Percentiles rank a stretch among this genome's conserved stretches.
Evolutionary conservation across 441 rosid genomes (phyloP).

Genomic region (Hura crepitans): DNA sequence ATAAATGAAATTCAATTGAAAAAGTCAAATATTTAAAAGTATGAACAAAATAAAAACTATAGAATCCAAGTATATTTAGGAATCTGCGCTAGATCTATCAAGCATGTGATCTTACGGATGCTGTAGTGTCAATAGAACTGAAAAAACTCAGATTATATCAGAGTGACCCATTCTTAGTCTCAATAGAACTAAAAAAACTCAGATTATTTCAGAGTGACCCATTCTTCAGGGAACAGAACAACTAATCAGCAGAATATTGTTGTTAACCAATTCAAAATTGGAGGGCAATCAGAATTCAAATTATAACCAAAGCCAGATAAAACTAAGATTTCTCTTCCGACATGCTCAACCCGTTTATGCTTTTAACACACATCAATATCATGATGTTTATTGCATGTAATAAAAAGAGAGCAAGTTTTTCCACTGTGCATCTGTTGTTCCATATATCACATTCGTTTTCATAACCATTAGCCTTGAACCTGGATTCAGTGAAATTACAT

Average conservation of each 20-base stretch:
- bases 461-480: no score
- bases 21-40: background rate
- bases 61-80: background rate
- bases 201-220: background rate
- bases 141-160: no score
- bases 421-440: no score
- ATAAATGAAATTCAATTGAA: slow-evolving; percentile 19
- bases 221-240: background rate
- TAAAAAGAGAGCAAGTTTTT: no score
- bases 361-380: background rate
- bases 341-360: background rate
- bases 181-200: background rate
- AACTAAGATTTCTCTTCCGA: background rate
- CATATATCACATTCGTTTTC: no score
- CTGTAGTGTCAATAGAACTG: no score
- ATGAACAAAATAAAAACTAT: slow-evolving; percentile 5
- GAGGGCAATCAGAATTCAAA: background rate
- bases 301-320: background rate
- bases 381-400: background rate
- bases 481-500: no score
- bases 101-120: no score
- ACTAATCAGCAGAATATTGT: background rate
- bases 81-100: no score
- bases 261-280: background rate
- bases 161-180: no score